Evolutionary conservation across 2,329 filamentous ascomycete species (phyloP).

Genomic region (Ceratocystiopsis sp.): DNA sequence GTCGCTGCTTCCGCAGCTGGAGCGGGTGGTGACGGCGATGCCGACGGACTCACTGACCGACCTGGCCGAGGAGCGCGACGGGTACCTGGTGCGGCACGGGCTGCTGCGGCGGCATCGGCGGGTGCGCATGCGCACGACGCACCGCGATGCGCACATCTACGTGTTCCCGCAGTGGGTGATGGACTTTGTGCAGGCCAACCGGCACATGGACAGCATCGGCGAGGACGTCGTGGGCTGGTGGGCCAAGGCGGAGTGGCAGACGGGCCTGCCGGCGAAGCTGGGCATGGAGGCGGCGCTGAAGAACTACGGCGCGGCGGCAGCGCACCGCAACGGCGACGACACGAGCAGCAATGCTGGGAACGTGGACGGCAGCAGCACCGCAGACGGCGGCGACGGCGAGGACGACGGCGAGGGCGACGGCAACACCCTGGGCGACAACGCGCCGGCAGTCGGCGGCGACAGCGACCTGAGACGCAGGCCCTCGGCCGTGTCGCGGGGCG

Average conservation of each 20-base stretch:
- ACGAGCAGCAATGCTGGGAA: conserved; percentile 7
- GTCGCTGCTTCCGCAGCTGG: conserved; percentile 50
- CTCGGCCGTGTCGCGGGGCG: background rate
- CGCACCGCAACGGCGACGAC: conserved; percentile 6
- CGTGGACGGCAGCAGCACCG: conserved; percentile 9
- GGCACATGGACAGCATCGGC: conserved; percentile 69
- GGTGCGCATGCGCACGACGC: conserved; percentile 64
- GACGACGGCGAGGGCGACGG: background rate
- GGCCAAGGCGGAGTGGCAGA: conserved; percentile 88
- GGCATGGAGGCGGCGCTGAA: conserved; percentile 48
- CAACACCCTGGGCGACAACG: background rate
- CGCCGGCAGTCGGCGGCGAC: background rate
- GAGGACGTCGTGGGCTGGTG: conserved; percentile 91
- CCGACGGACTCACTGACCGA: conserved; percentile 84
- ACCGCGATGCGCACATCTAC: conserved; percentile 88
- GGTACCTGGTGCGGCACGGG: conserved; percentile 57
- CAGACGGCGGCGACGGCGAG: conserved; percentile 11
- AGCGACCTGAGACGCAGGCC: background rate
- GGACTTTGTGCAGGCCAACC: conserved; percentile 64
- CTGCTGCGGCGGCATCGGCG: conserved; percentile 59
- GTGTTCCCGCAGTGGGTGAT: conserved; percentile 86
- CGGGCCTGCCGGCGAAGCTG: conserved; percentile 62
- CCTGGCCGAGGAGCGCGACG: conserved; percentile 56
- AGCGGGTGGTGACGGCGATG: conserved; percentile 70
- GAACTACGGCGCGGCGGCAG: conserved; percentile 14